phyloP scores from a whole-genome alignment of 305 asterid genomes.

The Plantago lanceolata region DNA sequence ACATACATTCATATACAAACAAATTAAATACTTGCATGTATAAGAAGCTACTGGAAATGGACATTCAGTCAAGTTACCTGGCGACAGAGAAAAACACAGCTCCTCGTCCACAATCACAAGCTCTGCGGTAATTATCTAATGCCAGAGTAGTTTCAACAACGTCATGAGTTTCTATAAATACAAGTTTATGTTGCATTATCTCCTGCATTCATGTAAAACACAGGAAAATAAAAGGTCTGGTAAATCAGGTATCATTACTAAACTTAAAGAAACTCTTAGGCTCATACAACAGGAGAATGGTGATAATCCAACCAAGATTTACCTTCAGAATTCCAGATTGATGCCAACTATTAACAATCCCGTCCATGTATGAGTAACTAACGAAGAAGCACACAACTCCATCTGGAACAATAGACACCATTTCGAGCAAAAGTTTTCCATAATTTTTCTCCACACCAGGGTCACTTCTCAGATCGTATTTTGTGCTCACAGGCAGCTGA shows the following conservation, averaged over 20 bases:
- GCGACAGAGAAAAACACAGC: constrained; percentile 99
- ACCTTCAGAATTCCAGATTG: constrained; percentile 94
- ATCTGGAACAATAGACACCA: constrained; percentile 96
- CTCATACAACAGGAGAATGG: constrained; percentile 2
- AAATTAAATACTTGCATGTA: not conserved
- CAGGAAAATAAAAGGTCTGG: constrained; percentile 14
- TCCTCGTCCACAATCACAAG: constrained; percentile 99
- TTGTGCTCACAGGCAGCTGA: constrained; percentile 98
- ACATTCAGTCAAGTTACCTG: constrained; percentile 47
- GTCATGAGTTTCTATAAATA: constrained; percentile 97
- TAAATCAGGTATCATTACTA: constrained; percentile 2
- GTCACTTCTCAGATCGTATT: constrained; percentile 91
- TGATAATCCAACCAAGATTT: constrained; percentile 16
- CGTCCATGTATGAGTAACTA: constrained; percentile 98
- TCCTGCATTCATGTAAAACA: constrained; percentile 55
- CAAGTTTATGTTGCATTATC: constrained; percentile 96
- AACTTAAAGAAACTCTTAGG: not conserved
- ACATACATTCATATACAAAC: not conserved
- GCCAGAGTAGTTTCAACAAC: constrained; percentile 99
- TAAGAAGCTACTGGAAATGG: constrained; percentile 1
- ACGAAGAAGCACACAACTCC: constrained; percentile 96
- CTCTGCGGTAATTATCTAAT: constrained; percentile 89
- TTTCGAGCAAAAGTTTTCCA: constrained; percentile 91
- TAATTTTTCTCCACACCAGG: constrained; percentile 98
- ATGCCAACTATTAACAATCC: constrained; percentile 97